Evolutionary conservation across 129 eudicot genomes (phyloP).

Genomic region (Glebionis coronaria): DNA sequence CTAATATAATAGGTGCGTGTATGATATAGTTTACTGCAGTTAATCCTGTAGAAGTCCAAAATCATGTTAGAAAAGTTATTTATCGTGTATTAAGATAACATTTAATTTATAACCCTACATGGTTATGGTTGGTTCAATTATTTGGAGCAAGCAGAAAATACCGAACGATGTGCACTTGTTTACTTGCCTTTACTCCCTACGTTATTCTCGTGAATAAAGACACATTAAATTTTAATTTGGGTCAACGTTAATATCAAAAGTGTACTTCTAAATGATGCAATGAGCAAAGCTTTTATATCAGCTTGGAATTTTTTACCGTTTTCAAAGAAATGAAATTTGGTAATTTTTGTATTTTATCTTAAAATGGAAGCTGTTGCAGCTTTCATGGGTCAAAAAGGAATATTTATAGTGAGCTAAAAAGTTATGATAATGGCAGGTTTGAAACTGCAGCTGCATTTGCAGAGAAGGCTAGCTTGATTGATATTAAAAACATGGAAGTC

Average conservation of each 20-base stretch:
- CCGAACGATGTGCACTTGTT: too few relatives aligned
- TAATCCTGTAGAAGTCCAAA: not conserved
- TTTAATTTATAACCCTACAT: not conserved
- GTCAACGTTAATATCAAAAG: too few relatives aligned
- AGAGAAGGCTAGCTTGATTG: conserved; percentile 46
- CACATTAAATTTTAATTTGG: too few relatives aligned
- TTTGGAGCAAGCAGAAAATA: too few relatives aligned
- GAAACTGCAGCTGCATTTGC: conserved; percentile 48
- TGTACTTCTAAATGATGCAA: too few relatives aligned
- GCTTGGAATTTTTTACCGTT: too few relatives aligned
- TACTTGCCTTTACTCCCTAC: too few relatives aligned
- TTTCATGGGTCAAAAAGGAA: conserved; percentile 19
- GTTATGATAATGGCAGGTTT: conserved; percentile 44
- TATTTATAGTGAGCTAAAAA: conserved; percentile 12
- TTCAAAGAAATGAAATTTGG: too few relatives aligned
- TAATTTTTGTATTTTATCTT: not conserved
- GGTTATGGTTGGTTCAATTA: not conserved
- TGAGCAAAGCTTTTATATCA: too few relatives aligned
- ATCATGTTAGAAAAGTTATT: not conserved
- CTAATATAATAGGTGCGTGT: not conserved
- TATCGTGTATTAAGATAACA: not conserved
- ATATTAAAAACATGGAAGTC: conserved; percentile 44
- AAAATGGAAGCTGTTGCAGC: conserved; percentile 10
- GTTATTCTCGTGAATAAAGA: too few relatives aligned
- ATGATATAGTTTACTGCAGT: not conserved